Percentiles rank a stretch among this genome's conserved stretches.
These are phyloP conservation scores for Wilcoxina mikolae DNA, from an alignment of 495 filamentous ascomycete genomes.

Conservation along the genomic window DNA sequence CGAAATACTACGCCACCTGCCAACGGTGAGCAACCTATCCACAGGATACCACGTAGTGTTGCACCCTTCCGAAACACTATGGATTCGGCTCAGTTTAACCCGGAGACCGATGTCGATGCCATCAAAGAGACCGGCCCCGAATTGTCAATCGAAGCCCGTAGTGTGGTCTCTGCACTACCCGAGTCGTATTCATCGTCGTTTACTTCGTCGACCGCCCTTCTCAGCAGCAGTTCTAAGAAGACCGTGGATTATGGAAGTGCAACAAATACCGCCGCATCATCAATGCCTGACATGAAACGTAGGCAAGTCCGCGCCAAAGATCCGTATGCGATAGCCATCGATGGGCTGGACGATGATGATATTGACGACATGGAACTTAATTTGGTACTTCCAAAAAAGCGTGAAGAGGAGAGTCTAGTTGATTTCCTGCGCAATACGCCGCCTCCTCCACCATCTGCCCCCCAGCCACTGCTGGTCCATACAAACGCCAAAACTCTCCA, in stretches of 20 bases:
- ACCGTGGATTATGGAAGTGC: constrained; percentile 18
- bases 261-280: not conserved
- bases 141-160: not conserved
- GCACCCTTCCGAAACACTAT: constrained; percentile 73
- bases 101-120: constrained; percentile 2
- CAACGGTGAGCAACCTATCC: constrained; percentile 29
- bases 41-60: constrained; percentile 64
- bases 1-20: constrained; percentile 49
- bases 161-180: not conserved
- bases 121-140: not conserved
- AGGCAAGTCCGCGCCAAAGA: constrained; percentile 68
- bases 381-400: constrained; percentile 27
- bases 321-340: constrained; percentile 80
- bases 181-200: constrained; percentile 31
- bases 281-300: constrained; percentile 35
- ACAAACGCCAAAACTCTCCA: constrained; percentile 33
- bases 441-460: constrained; percentile 46
- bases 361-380: constrained; percentile 30
- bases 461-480: constrained; percentile 11
- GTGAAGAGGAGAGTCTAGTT: constrained; percentile 47
- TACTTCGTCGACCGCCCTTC: constrained; percentile 45
- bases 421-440: constrained; percentile 80
- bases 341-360: constrained; percentile 60
- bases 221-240: constrained; percentile 29
- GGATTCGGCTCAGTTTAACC: constrained; percentile 61